Percentiles rank a stretch among this genome's conserved stretches.
These are phyloP conservation scores for Pseudogymnoascus verrucosus DNA, from an alignment of 2,329 filamentous ascomycete species.

Conservation along the genomic window DNA sequence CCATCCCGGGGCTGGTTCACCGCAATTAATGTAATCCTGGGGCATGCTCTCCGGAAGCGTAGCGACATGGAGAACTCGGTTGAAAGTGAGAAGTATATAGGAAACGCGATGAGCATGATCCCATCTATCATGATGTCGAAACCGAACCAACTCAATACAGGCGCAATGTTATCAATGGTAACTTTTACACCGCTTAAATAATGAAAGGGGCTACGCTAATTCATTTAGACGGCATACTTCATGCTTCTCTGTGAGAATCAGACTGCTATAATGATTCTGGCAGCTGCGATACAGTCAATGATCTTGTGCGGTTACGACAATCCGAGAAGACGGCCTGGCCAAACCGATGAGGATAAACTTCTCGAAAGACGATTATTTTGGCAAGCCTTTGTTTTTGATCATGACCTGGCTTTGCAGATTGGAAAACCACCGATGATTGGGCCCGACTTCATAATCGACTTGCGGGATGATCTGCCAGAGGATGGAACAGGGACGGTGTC, in stretches of 20 bases:
- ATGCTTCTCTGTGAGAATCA: conserved; percentile 14
- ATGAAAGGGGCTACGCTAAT: not conserved
- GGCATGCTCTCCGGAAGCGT: conserved; percentile 8
- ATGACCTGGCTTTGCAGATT: not conserved
- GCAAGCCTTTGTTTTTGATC: not conserved
- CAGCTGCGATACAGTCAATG: conserved; percentile 14
- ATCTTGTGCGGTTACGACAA: conserved; percentile 9
- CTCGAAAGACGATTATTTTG: not conserved
- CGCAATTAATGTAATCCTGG: conserved; percentile 15
- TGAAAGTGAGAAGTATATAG: conserved; percentile 12
- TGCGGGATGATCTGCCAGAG: not conserved
- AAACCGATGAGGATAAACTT: not conserved
- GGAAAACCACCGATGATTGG: not conserved
- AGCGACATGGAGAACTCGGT: not conserved
- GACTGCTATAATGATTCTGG: conserved; percentile 11
- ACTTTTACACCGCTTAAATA: not conserved
- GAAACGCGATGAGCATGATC: conserved; percentile 13
- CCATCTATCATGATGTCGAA: conserved; percentile 13
- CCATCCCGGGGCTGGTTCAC: conserved; percentile 5
- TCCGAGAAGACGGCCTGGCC: not conserved
- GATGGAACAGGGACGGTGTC: not conserved
- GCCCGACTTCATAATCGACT: not conserved
- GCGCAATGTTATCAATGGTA: conserved; percentile 12
- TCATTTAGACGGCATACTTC: conserved; percentile 12
- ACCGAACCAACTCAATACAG: conserved; percentile 10